Evolutionary conservation across 1,284 basidiomycete species (phyloP), one percentile per base, ranked within the genome.

Genomic region (Leucoagaricus sp.): DNA sequence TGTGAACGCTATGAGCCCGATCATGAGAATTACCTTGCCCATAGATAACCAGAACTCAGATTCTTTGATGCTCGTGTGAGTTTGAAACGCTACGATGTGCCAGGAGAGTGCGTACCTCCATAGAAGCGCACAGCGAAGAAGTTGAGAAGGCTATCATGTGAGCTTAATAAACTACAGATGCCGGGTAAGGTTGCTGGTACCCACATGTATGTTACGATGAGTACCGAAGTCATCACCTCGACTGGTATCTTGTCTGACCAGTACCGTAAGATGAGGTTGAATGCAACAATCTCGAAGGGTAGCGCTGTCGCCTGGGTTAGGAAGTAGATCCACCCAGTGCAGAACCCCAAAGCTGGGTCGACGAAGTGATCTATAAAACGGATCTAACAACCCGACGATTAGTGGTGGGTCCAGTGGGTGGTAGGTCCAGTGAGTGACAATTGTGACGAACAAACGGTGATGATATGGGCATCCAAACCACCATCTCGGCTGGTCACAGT

Each of bases 1-100:
- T 4, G 82, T 83, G 61, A 87, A 80, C 15, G 79, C 65, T 62
- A 88, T 81, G 12, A 88, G 71, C 17, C 86, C 84, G 57, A 81
- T 71, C 21, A 84, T 75, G 2, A 85, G 75, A 42, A 82, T 64
- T 31, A 85, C 81, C 63, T 88, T 87, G 15, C 77, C 76, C 42
- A 75, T 59, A 15, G 76, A 70, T 6, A 81, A 69, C 77, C 79
- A 80, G 63, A 83, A 84, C 64, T 86, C 85, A 29, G 83, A 75
- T 65, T 88, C 85, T 79, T 42, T 41, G 2, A 12, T 5, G 12
- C 40, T 12, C 15, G 4, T 49, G 15, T 48, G 46, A 33, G 28
- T n/a, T 21, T 9, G n/a, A 9, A 2, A 33, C 10, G 7, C 8
- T 10, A 4, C 12, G 19, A 45, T 7, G 2, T 56, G 7, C 15